Percentiles rank a stretch among this genome's conserved stretches.
Conservation (phyloP, 1,139 yeast genomes). For the Yamadazyma conglobata region DNA sequence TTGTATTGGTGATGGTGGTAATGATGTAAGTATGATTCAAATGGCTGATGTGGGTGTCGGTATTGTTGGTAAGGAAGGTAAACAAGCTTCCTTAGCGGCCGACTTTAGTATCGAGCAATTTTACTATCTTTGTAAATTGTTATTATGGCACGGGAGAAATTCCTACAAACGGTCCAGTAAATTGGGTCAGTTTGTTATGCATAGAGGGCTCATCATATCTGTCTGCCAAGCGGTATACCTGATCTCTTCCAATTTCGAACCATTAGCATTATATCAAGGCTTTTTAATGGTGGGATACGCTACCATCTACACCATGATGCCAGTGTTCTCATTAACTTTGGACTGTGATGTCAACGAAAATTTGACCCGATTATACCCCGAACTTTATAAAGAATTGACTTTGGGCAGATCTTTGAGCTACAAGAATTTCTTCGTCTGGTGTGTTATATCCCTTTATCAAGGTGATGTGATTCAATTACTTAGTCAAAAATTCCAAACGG, state of each 20-base stretch:
- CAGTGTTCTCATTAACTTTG: slow-evolving; percentile 88
- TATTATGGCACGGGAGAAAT: slow-evolving; percentile 97
- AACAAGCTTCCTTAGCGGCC: slow-evolving; percentile 95
- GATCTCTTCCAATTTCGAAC: slow-evolving; percentile 81
- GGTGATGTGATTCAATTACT: slow-evolving; percentile 79
- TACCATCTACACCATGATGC: slow-evolving; percentile 96
- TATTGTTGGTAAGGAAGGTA: slow-evolving; percentile 97
- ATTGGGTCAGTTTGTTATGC: slow-evolving; percentile 91
- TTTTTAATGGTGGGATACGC: slow-evolving; percentile 99
- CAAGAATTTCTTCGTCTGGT: slow-evolving; percentile 90
- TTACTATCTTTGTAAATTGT: slow-evolving; percentile 78
- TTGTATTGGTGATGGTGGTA: slow-evolving; percentile 99
- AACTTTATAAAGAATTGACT: slow-evolving; percentile 86
- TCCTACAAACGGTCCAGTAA: slow-evolving; percentile 95
- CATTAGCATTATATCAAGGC: slow-evolving; percentile 90
- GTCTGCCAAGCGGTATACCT: slow-evolving; percentile 97
- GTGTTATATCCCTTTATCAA: slow-evolving; percentile 79
- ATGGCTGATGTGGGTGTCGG: slow-evolving; percentile 99
- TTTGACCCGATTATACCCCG: slow-evolving; percentile 88
- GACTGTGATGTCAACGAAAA: slow-evolving; percentile 92
- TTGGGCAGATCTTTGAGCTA: slow-evolving; percentile 84
- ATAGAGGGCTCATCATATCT: slow-evolving; percentile 89
- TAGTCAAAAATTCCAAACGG: slow-evolving; percentile 71
- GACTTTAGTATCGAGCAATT: slow-evolving; percentile 94
- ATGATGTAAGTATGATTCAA: slow-evolving; percentile 98